These are phyloP conservation scores for Trametes cubensis DNA, from an alignment of 768 basidiomycete genomes.

Conservation along the genomic window DNA sequence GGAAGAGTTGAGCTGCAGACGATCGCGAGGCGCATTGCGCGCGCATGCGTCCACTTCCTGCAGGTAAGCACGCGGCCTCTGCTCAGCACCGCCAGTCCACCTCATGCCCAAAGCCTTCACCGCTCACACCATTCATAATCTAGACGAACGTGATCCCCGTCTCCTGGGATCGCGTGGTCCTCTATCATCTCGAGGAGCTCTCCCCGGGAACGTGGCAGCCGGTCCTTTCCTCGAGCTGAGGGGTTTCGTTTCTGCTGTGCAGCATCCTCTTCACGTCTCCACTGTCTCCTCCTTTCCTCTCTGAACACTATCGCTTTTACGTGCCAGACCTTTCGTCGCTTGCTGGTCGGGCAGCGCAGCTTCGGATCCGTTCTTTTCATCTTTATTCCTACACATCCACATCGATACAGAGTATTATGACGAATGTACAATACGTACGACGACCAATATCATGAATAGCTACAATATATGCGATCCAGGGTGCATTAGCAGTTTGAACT, in stretches of 20 bases:
- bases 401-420: not conserved
- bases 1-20: slow-evolving; percentile 68
- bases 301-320: not conserved
- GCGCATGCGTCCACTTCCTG: slow-evolving; percentile 75
- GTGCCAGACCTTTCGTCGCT: not conserved
- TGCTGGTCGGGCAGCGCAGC: slow-evolving; percentile 9
- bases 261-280: not conserved
- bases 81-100: not conserved
- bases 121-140: slow-evolving; percentile 3
- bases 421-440: slow-evolving; percentile 1
- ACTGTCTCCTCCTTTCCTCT: not conserved
- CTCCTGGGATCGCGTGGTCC: slow-evolving; percentile 65
- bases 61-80: slow-evolving; percentile 47
- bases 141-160: slow-evolving; percentile 73
- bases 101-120: not conserved
- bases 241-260: not conserved
- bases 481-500: not conserved
- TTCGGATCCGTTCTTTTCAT: not conserved
- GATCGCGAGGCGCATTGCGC: slow-evolving; percentile 66
- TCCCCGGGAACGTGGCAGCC: slow-evolving; percentile 74
- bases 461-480: not conserved
- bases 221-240: slow-evolving; percentile 45
- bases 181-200: slow-evolving; percentile 73
- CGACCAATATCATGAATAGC: not conserved
- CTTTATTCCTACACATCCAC: not conserved